Evolutionary conservation across 306 rosid species (phyloP), one percentile per base, ranked within the genome.

Genomic region (Oemleria cerasiformis): DNA sequence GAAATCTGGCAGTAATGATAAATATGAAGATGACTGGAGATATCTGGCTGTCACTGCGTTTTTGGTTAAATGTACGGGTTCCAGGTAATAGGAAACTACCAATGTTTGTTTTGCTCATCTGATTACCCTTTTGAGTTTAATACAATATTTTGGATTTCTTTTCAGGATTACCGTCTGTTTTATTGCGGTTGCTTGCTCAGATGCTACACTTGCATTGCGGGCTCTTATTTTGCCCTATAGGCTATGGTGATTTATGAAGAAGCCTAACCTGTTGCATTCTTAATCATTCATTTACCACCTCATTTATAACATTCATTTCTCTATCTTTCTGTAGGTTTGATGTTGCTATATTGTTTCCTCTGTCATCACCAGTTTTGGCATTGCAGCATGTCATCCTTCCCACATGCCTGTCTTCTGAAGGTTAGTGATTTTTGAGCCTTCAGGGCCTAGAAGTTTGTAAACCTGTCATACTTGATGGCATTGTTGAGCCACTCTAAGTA

Each of bases 21-120:
- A 83, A 58, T 81, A 79, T 84, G 99, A 89, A 71, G 99, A 94
- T 85, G 99, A 94, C 73, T 87, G 92, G 99, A 85, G 99, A 87
- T 91, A 94, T 82, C 84, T 94, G 65, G 96, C 98, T 8, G 97
- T 94, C 69, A 94, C 98, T 58, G 88, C 91, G 44, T 91, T 94
- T 81, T 96, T 86, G 75, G 95, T 94, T 77, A 94, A 84, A 83
- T 86, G 73, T 79, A 85, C 79, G 55, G 82, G 88, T 79, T 87
- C 99, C 86, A 85, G 91, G 99, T 94, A 70, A 71, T 74, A 68
- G 49, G 51, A 80, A 30, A 66, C 64, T 10, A 73, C 56, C 68
- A 73, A 41, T 45, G 49, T 73, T 68, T 80, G 23, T 73, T 21
- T 51, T 68, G 69, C 68, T 73, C 38, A 36, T 63, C 51, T 73